phyloP scores from a whole-genome alignment of 1,139 yeast species.

The Hemisphaericaspora subhashii region DNA sequence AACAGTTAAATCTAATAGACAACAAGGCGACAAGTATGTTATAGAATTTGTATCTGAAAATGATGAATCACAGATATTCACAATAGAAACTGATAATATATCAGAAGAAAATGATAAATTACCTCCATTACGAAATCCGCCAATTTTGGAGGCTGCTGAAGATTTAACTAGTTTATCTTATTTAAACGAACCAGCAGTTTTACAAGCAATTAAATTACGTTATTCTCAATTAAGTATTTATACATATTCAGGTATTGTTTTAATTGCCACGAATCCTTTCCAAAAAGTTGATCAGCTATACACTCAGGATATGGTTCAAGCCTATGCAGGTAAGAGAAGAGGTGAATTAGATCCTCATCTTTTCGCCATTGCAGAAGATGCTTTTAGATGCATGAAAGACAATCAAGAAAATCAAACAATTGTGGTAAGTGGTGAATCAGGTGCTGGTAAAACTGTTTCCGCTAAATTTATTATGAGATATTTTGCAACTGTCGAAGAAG shows the following conservation, averaged over 20 bases:
- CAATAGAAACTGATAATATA: constrained; percentile 52
- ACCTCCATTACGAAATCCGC: constrained; percentile 91
- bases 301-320: constrained; percentile 88
- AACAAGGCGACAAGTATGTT: constrained; percentile 51
- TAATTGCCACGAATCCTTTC: constrained; percentile 95
- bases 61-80: constrained; percentile 49
- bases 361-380: constrained; percentile 97
- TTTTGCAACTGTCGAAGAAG: constrained; percentile 89
- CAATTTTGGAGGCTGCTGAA: constrained; percentile 89
- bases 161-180: constrained; percentile 91
- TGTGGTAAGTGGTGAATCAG: constrained; percentile 96
- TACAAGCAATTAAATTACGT: constrained; percentile 89
- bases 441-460: constrained; percentile 97
- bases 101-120: constrained; percentile 53
- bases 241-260: constrained; percentile 95
- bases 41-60: constrained; percentile 64
- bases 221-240: constrained; percentile 87
- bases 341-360: constrained; percentile 96
- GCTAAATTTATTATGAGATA: constrained; percentile 98
- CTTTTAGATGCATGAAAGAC: constrained; percentile 91
- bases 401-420: constrained; percentile 88
- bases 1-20: constrained; percentile 58
- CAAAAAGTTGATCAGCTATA: constrained; percentile 89
- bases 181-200: constrained; percentile 92
- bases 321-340: constrained; percentile 87